A percentile compares a stretch with the other conserved stretches of the same genome.
Evolutionary conservation across 2,329 filamentous ascomycete species (phyloP).

Genomic region (Arthrobotrys iridis): DNA sequence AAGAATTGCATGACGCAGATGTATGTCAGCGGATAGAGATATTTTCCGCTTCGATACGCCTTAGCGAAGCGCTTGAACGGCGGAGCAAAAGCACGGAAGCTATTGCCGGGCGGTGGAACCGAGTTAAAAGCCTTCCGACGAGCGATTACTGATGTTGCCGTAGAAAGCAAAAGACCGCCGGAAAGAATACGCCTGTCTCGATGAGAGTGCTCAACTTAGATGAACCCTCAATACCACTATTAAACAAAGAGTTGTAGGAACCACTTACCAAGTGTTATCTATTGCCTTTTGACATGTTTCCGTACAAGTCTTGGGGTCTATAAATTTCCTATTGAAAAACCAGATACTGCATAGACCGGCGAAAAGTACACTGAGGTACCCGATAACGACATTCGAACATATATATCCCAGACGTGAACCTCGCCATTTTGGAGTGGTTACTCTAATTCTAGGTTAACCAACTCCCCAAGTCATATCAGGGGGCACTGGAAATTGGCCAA

Average conservation of each 20-base stretch:
- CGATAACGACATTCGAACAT: neutral
- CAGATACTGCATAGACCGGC: neutral
- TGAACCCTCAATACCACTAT: neutral
- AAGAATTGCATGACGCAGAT: constrained; percentile 14
- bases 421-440: constrained; percentile 29
- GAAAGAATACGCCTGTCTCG: constrained; percentile 21
- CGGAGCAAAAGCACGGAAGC: neutral
- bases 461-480: neutral
- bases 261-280: constrained; percentile 30
- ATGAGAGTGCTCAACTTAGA: neutral
- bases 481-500: neutral
- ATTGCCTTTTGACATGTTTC: neutral
- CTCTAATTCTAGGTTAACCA: constrained; percentile 3
- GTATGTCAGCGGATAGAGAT: constrained; percentile 19
- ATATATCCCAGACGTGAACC: constrained; percentile 26
- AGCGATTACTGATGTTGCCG: neutral
- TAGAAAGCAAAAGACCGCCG: constrained; percentile 6
- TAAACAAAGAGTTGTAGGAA: neutral
- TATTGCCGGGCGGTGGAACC: neutral
- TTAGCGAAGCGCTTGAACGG: constrained; percentile 9
- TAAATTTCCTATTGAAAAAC: neutral
- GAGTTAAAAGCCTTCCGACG: neutral
- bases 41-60: constrained; percentile 2
- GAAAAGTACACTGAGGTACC: constrained; percentile 8
- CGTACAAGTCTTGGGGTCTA: neutral